These are phyloP conservation scores for Pythium brassicae DNA, from an alignment of 352 stramenopile genomes.

Conservation along the genomic window DNA sequence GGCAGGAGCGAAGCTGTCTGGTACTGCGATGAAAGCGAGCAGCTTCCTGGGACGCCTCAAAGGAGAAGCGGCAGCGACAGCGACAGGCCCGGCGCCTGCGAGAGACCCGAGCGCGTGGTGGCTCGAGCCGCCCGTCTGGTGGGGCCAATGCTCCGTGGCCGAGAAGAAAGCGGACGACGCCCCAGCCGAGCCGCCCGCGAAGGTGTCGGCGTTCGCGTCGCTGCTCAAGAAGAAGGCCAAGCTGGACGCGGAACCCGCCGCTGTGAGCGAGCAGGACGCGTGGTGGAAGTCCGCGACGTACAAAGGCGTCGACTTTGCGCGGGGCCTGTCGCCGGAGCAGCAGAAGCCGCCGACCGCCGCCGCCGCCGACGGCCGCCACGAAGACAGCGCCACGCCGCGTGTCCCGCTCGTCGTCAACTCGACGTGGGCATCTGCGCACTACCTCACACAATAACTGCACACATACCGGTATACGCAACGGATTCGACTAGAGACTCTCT, in stretches of 20 bases:
- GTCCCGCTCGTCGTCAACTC: conserved; percentile 33
- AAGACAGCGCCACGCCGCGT: conserved; percentile 19
- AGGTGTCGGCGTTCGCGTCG: conserved; percentile 15
- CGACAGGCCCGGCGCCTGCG: background rate
- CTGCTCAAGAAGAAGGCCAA: conserved; percentile 16
- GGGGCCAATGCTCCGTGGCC: conserved; percentile 22
- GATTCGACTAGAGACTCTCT: background rate
- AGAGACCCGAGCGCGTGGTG: conserved; percentile 44
- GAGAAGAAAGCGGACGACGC: conserved; percentile 21
- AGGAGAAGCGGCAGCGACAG: conserved; percentile 5
- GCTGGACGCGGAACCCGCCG: background rate
- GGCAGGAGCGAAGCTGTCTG: background rate
- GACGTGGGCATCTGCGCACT: conserved; percentile 31
- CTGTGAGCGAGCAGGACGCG: conserved; percentile 20
- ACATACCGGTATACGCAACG: background rate
- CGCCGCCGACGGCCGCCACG: conserved; percentile 7
- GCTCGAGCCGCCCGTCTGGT: conserved; percentile 63
- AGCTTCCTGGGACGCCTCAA: conserved; percentile 4
- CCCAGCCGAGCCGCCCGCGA: conserved; percentile 15
- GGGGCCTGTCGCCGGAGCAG: conserved; percentile 21
- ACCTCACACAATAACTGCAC: conserved; percentile 3
- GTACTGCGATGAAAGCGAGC: conserved; percentile 4
- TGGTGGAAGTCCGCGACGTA: conserved; percentile 75
- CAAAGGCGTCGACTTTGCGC: conserved; percentile 67
- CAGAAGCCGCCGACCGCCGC: conserved; percentile 16